phyloP scores from a whole-genome alignment of 805 yeast species.

The Ogataea siamensis region DNA sequence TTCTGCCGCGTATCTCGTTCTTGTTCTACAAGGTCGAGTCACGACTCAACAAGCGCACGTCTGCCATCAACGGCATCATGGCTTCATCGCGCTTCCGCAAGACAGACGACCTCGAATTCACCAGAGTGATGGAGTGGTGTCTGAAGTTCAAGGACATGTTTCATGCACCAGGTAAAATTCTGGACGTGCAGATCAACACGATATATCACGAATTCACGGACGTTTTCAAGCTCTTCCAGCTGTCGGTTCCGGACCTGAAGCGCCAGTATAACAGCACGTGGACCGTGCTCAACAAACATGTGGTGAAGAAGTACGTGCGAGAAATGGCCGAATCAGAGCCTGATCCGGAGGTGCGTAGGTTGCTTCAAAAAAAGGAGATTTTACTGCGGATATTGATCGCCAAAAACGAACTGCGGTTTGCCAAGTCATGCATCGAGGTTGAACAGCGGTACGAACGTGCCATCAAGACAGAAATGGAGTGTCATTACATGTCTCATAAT shows the following conservation, averaged over 20 bases:
- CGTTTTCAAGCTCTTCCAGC: conserved; percentile 20
- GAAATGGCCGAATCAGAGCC: conserved; percentile 29
- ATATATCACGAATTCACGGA: conserved; percentile 24
- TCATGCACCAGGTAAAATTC: conserved; percentile 26
- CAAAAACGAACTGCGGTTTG: conserved; percentile 27
- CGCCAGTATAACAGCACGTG: conserved; percentile 24
- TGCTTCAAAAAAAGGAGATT: conserved; percentile 49
- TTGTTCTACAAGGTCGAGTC: conserved; percentile 33
- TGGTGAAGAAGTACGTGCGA: conserved; percentile 20
- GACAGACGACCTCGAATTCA: conserved; percentile 26
- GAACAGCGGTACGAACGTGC: conserved; percentile 32
- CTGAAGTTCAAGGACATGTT: conserved; percentile 30
- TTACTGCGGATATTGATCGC: conserved; percentile 69
- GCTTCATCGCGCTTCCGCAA: conserved; percentile 12
- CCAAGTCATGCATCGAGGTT: conserved; percentile 25
- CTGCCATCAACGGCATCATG: conserved; percentile 13
- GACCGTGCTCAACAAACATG: conserved; percentile 23
- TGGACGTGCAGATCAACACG: conserved; percentile 20
- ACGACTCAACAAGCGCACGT: conserved; percentile 19
- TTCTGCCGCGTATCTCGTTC: conserved; percentile 66
- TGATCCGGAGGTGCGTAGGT: conserved; percentile 41
- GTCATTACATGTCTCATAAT: conserved; percentile 7
- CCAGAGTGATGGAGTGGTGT: conserved; percentile 34
- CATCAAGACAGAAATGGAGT: conserved; percentile 28
- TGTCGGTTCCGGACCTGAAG: conserved; percentile 16